Conservation (phyloP, 2,329 filamentous ascomycete species). For the Bertia moriformis region DNA sequence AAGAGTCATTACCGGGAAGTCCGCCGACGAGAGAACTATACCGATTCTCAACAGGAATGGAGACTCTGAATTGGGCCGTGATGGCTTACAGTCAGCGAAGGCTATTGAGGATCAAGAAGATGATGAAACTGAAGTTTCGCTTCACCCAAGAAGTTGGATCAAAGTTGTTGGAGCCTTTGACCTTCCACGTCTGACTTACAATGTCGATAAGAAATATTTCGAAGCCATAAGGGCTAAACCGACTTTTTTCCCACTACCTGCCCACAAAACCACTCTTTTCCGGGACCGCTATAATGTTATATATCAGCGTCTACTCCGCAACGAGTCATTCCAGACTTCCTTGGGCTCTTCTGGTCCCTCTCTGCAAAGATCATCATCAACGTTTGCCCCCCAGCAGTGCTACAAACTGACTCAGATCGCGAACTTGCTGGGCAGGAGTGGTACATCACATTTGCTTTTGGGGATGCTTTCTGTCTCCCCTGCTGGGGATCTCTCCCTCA, state of each 20-base stretch:
- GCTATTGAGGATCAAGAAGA: slow-evolving; percentile 33
- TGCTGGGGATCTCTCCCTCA: slow-evolving; percentile 67
- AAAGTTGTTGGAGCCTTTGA: slow-evolving; percentile 73
- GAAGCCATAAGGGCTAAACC: slow-evolving; percentile 57
- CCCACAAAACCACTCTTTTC: slow-evolving; percentile 74
- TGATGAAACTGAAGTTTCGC: slow-evolving; percentile 38
- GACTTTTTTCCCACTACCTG: slow-evolving; percentile 60
- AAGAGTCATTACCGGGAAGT: slow-evolving; percentile 34
- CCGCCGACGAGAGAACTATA: background rate
- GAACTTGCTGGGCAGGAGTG: slow-evolving; percentile 63
- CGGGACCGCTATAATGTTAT: slow-evolving; percentile 84
- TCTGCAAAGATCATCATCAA: slow-evolving; percentile 39
- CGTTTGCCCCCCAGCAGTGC: slow-evolving; percentile 39
- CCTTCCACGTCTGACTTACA: slow-evolving; percentile 68
- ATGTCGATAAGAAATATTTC: slow-evolving; percentile 76
- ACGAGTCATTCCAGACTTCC: slow-evolving; percentile 81
- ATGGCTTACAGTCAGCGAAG: too few species aligned
- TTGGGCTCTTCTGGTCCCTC: slow-evolving; percentile 46
- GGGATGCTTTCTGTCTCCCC: slow-evolving; percentile 71
- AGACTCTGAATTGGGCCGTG: slow-evolving; percentile 15
- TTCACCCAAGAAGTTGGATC: slow-evolving; percentile 63
- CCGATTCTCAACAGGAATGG: background rate
- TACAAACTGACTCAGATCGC: slow-evolving; percentile 82
- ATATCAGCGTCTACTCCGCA: slow-evolving; percentile 79
- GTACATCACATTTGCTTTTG: slow-evolving; percentile 71